phyloP scores from a whole-genome alignment of 2,329 filamentous ascomycete species.

The Onygenales sp. region DNA sequence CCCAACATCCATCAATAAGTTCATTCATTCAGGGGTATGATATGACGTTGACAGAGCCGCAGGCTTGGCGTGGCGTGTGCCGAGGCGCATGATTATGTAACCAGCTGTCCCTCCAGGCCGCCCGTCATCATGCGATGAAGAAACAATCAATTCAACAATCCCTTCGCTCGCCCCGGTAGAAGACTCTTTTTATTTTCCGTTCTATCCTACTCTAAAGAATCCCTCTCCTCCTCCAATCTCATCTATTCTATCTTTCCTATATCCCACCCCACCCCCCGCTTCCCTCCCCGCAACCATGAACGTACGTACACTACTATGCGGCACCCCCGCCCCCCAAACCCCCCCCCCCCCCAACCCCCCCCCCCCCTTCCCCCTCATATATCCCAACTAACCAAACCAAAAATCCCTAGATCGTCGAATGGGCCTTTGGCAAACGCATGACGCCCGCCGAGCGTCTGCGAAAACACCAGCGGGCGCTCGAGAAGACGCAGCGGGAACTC shows the following conservation, averaged over 20 bases:
- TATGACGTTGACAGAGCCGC: too few relatives aligned
- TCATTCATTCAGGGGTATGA: too few relatives aligned
- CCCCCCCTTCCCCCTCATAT: neutral
- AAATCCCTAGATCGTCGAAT: slow-evolving; percentile 74
- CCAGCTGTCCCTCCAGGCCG: too few relatives aligned
- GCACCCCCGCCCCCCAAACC: neutral
- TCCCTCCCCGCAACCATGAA: slow-evolving; percentile 23
- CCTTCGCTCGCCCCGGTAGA: too few relatives aligned
- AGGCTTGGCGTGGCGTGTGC: too few relatives aligned
- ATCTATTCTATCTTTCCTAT: neutral
- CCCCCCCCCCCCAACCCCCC: neutral
- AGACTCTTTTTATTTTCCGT: too few relatives aligned
- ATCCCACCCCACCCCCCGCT: neutral
- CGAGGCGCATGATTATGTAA: too few relatives aligned
- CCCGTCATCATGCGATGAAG: too few relatives aligned
- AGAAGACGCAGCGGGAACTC: slow-evolving; percentile 93
- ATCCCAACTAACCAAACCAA: neutral
- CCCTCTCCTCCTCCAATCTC: too few relatives aligned
- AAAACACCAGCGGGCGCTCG: slow-evolving; percentile 84
- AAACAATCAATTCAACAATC: too few relatives aligned
- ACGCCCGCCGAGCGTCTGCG: slow-evolving; percentile 64
- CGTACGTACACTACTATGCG: slow-evolving; percentile 19
- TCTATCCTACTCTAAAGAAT: too few relatives aligned
- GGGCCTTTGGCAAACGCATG: slow-evolving; percentile 98
- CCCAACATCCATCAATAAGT: too few relatives aligned